A percentile compares a stretch with the other conserved stretches of the same genome.
phyloP scores from a whole-genome alignment of 345 rosid species.

The Theobroma cacao region DNA sequence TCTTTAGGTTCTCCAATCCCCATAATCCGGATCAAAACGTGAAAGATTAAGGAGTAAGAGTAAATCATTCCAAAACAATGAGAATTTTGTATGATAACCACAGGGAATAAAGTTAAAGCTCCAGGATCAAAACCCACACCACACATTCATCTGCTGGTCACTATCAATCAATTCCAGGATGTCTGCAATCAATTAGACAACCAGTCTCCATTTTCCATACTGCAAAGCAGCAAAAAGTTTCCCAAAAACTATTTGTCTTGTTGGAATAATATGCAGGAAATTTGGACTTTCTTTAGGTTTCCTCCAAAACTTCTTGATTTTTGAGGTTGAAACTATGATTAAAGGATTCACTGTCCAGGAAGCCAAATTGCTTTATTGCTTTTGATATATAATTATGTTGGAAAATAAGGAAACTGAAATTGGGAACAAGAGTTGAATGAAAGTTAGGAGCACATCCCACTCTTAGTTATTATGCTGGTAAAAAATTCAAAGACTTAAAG shows the following conservation, averaged over 20 bases:
- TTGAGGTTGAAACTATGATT: background rate
- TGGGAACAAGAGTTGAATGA: background rate
- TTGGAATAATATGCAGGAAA: background rate
- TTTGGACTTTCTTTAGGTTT: background rate
- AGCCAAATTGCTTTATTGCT: background rate
- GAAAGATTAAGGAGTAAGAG: too few species aligned
- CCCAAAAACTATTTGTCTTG: background rate
- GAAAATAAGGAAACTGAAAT: background rate
- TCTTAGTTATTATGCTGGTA: background rate
- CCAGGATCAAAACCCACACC: background rate
- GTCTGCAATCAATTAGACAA: background rate
- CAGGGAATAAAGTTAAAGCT: too few species aligned
- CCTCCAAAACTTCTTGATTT: background rate
- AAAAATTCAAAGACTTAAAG: background rate
- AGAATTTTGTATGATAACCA: too few species aligned
- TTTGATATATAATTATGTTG: background rate
- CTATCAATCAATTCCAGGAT: background rate
- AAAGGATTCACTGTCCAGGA: background rate
- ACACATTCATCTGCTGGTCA: background rate
- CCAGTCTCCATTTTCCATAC: background rate
- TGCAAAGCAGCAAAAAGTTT: background rate
- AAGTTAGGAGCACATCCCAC: too few species aligned
- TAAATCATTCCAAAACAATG: too few species aligned
- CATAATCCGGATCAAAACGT: too few species aligned
- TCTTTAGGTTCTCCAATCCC: too few species aligned